Percentiles rank a stretch among this genome's conserved stretches.
Evolutionary conservation across 2,329 filamentous ascomycete genomes (phyloP).

Genomic region (Fusarium chuoi): DNA sequence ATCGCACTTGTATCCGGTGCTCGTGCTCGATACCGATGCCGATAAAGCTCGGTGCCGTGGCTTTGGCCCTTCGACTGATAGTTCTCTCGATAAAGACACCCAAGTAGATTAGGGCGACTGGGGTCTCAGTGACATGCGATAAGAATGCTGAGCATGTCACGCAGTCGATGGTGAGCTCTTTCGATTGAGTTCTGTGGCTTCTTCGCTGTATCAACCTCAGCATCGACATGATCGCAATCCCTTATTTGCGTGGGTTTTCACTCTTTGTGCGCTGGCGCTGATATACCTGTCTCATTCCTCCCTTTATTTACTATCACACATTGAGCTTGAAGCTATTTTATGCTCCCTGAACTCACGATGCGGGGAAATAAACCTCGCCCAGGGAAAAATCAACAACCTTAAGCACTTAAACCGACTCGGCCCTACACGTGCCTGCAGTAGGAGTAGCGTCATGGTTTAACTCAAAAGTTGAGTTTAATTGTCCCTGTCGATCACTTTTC

Average conservation of each 20-base stretch:
- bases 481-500: slow-evolving; percentile 9
- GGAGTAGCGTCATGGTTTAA: slow-evolving; percentile 33
- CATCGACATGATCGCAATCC: background rate
- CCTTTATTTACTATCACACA: background rate
- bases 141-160: background rate
- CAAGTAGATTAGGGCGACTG: background rate
- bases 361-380: slow-evolving; percentile 10
- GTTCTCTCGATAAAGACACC: background rate
- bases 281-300: background rate
- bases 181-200: slow-evolving; percentile 1
- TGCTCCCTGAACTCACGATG: background rate
- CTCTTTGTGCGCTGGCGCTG: background rate
- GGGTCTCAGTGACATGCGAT: background rate
- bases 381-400: background rate
- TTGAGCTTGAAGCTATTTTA: background rate
- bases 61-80: background rate
- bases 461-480: slow-evolving; percentile 25
- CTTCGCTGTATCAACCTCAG: background rate
- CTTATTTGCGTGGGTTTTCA: background rate
- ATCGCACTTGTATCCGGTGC: background rate
- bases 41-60: background rate
- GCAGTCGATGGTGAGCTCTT: background rate
- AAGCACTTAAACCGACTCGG: background rate
- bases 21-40: background rate
- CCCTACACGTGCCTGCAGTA: slow-evolving; percentile 21